These are phyloP conservation scores for Xylaria arbuscula DNA, from an alignment of 2,329 filamentous ascomycete genomes.

Conservation along the genomic window DNA sequence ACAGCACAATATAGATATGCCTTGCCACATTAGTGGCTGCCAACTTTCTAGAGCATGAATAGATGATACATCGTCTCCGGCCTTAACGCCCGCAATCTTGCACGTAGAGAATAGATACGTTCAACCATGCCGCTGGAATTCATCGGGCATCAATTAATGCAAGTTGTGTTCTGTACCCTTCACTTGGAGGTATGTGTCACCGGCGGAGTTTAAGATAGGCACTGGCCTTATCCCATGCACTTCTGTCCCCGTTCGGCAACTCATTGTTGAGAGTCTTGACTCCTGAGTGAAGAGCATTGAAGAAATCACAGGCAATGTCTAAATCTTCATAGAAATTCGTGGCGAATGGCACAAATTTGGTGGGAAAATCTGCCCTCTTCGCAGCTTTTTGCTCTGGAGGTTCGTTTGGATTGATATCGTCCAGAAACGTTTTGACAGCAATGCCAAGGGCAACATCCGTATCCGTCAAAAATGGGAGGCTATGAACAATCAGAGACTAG, in stretches of 20 bases:
- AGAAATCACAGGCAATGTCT: conserved; percentile 66
- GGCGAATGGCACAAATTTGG: conserved; percentile 67
- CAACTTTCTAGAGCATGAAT: conserved; percentile 5
- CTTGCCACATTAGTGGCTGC: background rate
- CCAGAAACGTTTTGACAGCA: conserved; percentile 81
- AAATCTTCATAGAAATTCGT: conserved; percentile 70
- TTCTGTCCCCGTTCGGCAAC: conserved; percentile 59
- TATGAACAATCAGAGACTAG: conserved; percentile 47
- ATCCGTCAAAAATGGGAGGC: conserved; percentile 74
- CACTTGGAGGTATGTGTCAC: conserved; percentile 31
- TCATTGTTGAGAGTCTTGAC: conserved; percentile 64
- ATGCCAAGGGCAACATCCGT: conserved; percentile 82
- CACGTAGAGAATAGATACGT: conserved; percentile 15
- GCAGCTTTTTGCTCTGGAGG: conserved; percentile 58
- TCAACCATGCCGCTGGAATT: conserved; percentile 15
- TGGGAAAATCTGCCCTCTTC: conserved; percentile 63
- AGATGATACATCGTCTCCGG: conserved; percentile 13
- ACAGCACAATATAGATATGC: conserved; percentile 2
- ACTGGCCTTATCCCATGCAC: conserved; percentile 66
- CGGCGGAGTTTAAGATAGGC: conserved; percentile 60
- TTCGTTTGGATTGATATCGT: conserved; percentile 73
- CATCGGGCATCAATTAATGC: conserved; percentile 19
- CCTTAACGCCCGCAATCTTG: conserved; percentile 8
- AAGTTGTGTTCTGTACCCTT: conserved; percentile 13
- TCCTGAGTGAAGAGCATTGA: conserved; percentile 67